A percentile compares a stretch with the other conserved stretches of the same genome.
Conservation (phyloP, 2,329 filamentous ascomycete genomes). For the Biscogniauxia marginata region DNA sequence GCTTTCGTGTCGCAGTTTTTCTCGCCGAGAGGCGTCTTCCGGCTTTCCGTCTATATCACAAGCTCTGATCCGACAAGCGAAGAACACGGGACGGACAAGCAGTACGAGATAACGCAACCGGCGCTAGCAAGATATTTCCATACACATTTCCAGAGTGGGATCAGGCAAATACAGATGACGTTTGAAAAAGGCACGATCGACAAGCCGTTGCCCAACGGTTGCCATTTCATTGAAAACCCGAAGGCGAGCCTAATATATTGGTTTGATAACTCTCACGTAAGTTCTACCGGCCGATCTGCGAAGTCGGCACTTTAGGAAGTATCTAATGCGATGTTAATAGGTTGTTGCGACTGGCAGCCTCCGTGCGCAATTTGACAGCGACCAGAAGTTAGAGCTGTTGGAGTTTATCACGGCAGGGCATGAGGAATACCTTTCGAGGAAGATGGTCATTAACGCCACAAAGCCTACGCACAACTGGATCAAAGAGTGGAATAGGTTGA, state of each 20-base stretch:
- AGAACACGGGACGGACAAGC: conserved; percentile 61
- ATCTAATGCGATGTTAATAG: conserved; percentile 39
- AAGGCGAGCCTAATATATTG: conserved; percentile 84
- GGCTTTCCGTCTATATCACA: conserved; percentile 63
- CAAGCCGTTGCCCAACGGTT: conserved; percentile 57
- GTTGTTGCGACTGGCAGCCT: conserved; percentile 76
- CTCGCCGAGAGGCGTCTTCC: conserved; percentile 71
- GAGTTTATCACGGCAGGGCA: conserved; percentile 76
- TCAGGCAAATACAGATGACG: conserved; percentile 81
- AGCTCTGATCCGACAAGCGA: conserved; percentile 43
- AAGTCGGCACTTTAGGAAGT: background rate
- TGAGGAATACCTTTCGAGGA: conserved; percentile 80
- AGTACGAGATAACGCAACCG: conserved; percentile 81
- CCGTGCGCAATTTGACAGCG: conserved; percentile 73
- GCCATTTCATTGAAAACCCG: conserved; percentile 71
- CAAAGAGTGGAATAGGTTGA: conserved; percentile 63
- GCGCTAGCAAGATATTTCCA: conserved; percentile 86
- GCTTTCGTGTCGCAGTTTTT: conserved; percentile 81
- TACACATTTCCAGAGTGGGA: conserved; percentile 83
- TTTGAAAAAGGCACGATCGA: conserved; percentile 66
- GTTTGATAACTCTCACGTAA: conserved; percentile 80
- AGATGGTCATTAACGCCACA: conserved; percentile 59
- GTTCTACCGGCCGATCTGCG: conserved; percentile 29
- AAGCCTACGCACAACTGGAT: conserved; percentile 62
- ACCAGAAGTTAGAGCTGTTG: conserved; percentile 79